These are phyloP conservation scores for Hemisphaericaspora xylanilytica DNA, from an alignment of 1,139 yeast genomes.

Conservation along the genomic window DNA sequence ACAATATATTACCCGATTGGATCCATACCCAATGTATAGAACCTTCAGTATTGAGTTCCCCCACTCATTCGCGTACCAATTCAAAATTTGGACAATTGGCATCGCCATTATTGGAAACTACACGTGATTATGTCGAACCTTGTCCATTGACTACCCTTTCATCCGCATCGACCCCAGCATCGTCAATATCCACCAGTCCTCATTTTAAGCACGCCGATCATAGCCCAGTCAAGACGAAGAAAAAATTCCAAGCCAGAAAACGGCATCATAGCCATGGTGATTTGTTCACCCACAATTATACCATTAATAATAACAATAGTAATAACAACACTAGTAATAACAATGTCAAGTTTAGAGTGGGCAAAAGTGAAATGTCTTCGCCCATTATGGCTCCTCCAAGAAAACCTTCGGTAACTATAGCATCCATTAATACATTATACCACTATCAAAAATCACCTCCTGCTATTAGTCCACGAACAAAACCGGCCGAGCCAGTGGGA, in stretches of 20 bases:
- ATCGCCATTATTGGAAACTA: conserved; percentile 19
- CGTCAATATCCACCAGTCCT: neutral
- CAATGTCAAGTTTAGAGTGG: conserved; percentile 6
- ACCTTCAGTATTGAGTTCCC: conserved; percentile 7
- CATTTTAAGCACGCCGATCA: neutral
- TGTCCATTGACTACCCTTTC: neutral
- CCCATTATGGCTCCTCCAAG: conserved; percentile 15
- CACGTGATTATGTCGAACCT: conserved; percentile 1
- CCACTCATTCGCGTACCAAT: conserved; percentile 9
- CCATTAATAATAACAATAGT: no score
- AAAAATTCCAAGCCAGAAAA: conserved; percentile 2
- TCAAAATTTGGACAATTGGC: conserved; percentile 16
- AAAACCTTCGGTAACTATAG: conserved; percentile 27
- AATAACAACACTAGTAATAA: no score
- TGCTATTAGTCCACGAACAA: conserved; percentile 12
- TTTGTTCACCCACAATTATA: conserved; percentile 12
- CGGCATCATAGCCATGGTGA: conserved; percentile 8
- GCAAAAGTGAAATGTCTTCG: conserved; percentile 10
- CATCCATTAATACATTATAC: conserved; percentile 19
- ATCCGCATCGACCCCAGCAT: neutral
- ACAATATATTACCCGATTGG: conserved; percentile 3
- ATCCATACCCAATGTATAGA: conserved; percentile 9
- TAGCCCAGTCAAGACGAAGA: neutral
- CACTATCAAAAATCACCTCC: conserved; percentile 8
- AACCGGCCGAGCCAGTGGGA: conserved; percentile 10